Base-by-base conservation (phyloP, 2,329 filamentous ascomycete genomes). In the Fusarium buxicola region DNA sequence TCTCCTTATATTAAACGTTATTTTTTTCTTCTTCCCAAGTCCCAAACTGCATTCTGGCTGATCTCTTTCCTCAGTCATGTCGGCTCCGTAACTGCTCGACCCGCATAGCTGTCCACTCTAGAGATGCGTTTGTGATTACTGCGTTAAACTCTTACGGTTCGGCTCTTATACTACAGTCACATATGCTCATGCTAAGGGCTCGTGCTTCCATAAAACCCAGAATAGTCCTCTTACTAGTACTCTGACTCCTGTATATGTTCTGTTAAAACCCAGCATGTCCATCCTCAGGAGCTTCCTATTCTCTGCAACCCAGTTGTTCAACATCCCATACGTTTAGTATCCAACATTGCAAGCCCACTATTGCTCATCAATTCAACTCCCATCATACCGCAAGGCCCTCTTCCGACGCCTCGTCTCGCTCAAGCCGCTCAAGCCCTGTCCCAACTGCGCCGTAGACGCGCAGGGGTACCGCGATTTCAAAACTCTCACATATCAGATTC, bases 391-490 rank as follows among this genome's bases (percentile, higher is more conserved):
- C 68, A 48, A 80, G 69, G 7, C 78, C 79, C 60, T 83, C 81
- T 44, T 83, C 82, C 24, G 78, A 74, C 30, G 79, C 82, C 69
- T 85, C 82, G 40, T 86, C 84, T 51, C 83, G 75, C 70, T 86
- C 84, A 49, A 86, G 70, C 59, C 79, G 79, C 73, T 87, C 85
- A 55, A 87, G 72, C 8, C 84, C 84, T 48, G 79, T 84, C 56
- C 84, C 83, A 31, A 85, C 81, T 15, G 86, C 85, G 35, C 87
- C 87, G 71, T 96, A 97, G 9, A 97, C 91, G 46, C 88, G 86
- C 64, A 97, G 79, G 24, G 93, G 93, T 40, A 97, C 92, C 30
- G 88, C 87, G 40, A 96, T 91, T 76, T 97, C 93, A 76, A 97
- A 97, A 69, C 91, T 96, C 79, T 97, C 93, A 69, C 92, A 94